Conservation (phyloP, 2,329 filamentous ascomycete species). For the Diplodia sapinea region DNA sequence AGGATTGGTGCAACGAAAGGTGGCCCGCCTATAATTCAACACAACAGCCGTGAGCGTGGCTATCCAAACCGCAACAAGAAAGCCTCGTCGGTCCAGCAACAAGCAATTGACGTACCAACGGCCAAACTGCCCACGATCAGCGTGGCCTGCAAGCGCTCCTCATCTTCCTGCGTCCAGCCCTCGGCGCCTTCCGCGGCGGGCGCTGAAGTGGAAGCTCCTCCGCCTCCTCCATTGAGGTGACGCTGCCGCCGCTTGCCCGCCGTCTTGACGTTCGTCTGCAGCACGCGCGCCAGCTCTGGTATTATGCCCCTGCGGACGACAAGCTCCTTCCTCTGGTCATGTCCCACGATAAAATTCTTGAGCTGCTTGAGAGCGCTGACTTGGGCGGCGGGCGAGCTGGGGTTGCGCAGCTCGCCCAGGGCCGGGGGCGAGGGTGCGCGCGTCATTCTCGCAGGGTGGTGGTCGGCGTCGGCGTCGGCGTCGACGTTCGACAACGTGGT, state of each 20-base stretch:
- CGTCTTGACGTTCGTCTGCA: conserved; percentile 54
- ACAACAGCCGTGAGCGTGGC: conserved; percentile 8
- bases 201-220: conserved; percentile 30
- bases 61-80: not conserved
- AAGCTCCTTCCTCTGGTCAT: conserved; percentile 82
- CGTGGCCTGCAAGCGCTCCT: conserved; percentile 75
- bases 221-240: conserved; percentile 37
- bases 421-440: conserved; percentile 45
- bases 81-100: not conserved
- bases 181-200: conserved; percentile 36
- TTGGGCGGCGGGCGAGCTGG: conserved; percentile 47
- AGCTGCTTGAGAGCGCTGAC: conserved; percentile 69
- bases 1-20: conserved; percentile 78
- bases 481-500: not conserved
- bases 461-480: not conserved
- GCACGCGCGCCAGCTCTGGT: conserved; percentile 62
- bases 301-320: conserved; percentile 75
- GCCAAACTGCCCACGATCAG: conserved; percentile 86
- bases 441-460: conserved; percentile 39
- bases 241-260: conserved; percentile 52
- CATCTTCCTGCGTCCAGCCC: conserved; percentile 66
- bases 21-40: conserved; percentile 68
- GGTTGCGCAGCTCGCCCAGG: conserved; percentile 47
- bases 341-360: conserved; percentile 90
- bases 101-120: conserved; percentile 64